Conservation (phyloP, 768 basidiomycete species). For the Dentipellis fragilis region DNA sequence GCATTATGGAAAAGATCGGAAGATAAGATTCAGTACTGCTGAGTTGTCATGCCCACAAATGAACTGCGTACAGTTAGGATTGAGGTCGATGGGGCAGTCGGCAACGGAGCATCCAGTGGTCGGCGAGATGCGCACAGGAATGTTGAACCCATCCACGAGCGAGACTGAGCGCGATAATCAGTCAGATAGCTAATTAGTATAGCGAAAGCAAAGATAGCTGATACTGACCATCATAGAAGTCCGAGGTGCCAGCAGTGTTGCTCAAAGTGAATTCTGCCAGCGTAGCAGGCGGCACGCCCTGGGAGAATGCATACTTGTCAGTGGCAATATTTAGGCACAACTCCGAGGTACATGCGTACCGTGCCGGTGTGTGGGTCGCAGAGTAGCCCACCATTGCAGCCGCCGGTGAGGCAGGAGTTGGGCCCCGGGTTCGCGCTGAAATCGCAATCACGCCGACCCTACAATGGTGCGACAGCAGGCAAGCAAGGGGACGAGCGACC, state of each 20-base stretch:
- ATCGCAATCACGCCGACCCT: slow-evolving; percentile 35
- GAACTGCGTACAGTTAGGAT: slow-evolving; percentile 32
- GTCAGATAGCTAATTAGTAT: too few relatives aligned
- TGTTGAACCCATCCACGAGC: slow-evolving; percentile 30
- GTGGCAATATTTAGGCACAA: not conserved
- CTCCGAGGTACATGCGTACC: slow-evolving; percentile 15
- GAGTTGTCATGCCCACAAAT: too few relatives aligned
- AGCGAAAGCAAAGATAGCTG: too few relatives aligned
- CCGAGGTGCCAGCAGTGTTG: not conserved
- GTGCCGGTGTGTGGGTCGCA: slow-evolving; percentile 46
- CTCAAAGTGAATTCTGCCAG: slow-evolving; percentile 24
- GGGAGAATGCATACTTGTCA: not conserved
- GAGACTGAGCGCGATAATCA: slow-evolving; percentile 11
- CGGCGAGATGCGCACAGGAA: slow-evolving; percentile 50
- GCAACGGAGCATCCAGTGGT: slow-evolving; percentile 44
- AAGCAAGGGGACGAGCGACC: too few relatives aligned
- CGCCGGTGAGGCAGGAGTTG: slow-evolving; percentile 53
- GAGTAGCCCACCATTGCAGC: slow-evolving; percentile 58
- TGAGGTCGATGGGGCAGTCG: slow-evolving; percentile 53
- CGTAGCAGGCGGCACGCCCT: slow-evolving; percentile 24
- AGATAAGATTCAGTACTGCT: too few relatives aligned
- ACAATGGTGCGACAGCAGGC: not conserved
- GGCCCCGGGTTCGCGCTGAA: slow-evolving; percentile 42
- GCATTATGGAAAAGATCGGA: too few relatives aligned
- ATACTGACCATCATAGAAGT: slow-evolving; percentile 15